These are phyloP conservation scores for Phanerodontia chrysosporium DNA, from an alignment of 768 basidiomycete genomes.

Conservation along the genomic window DNA sequence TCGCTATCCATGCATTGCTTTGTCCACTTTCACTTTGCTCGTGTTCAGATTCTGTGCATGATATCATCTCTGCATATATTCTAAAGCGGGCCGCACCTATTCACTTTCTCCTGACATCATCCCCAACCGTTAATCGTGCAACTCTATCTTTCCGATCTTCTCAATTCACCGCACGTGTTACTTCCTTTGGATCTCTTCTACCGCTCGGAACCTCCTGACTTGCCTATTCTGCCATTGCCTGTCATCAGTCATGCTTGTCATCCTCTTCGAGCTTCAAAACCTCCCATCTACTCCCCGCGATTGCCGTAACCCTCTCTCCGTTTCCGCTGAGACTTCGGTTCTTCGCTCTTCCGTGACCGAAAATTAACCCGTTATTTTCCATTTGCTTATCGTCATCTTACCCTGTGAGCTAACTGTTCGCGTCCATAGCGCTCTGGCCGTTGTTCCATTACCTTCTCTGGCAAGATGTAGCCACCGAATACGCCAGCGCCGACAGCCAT, in stretches of 20 bases:
- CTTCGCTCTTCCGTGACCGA: not conserved
- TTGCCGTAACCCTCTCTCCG: not conserved
- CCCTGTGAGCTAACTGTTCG: not conserved
- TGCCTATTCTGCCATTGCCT: conserved; percentile 1
- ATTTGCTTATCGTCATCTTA: not conserved
- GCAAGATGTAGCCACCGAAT: conserved; percentile 92
- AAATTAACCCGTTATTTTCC: not conserved
- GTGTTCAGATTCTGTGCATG: not conserved
- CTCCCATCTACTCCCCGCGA: not conserved
- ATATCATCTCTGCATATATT: not conserved
- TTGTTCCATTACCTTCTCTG: conserved; percentile 97
- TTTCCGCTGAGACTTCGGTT: not conserved
- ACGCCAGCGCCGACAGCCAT: conserved; percentile 77
- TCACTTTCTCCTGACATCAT: conserved; percentile 2
- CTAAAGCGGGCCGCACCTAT: not conserved
- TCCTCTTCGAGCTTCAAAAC: not conserved
- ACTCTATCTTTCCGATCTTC: not conserved
- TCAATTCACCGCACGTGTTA: not conserved
- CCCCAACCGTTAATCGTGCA: not conserved
- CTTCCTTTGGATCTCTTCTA: not conserved
- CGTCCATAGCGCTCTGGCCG: conserved; percentile 80
- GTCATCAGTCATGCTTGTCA: not conserved
- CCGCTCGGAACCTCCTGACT: not conserved
- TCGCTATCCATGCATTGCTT: not conserved
- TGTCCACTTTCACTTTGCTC: not conserved